Percentiles rank a stretch among this genome's conserved stretches.
phyloP scores from a whole-genome alignment of 148 eudicot genomes.

The Vaccinium vitisidaea region DNA sequence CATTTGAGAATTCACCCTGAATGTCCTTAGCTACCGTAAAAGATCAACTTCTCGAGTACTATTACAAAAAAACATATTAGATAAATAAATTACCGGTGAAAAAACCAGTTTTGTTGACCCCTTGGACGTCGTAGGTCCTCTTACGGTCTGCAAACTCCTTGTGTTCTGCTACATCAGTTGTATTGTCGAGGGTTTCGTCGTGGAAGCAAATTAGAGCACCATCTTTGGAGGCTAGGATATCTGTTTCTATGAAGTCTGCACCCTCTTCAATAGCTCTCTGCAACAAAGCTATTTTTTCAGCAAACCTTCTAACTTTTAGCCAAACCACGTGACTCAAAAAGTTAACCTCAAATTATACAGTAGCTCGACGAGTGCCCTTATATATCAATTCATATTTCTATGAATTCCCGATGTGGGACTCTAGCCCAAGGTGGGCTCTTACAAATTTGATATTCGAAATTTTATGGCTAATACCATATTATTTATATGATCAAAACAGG shows the following conservation, averaged over 20 bases:
- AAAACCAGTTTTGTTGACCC: conserved; percentile 61
- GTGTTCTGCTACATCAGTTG: conserved; percentile 61
- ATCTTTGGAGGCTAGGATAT: conserved; percentile 76
- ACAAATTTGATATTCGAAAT: not conserved
- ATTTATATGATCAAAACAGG: not conserved
- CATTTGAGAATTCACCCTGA: not conserved
- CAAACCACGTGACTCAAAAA: too few relatives aligned
- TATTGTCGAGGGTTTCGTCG: conserved; percentile 61
- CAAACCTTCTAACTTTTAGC: not conserved
- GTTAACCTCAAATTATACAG: too few relatives aligned
- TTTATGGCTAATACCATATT: not conserved
- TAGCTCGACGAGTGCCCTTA: too few relatives aligned
- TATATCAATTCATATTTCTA: too few relatives aligned
- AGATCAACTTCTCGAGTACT: not conserved
- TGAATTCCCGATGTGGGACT: too few relatives aligned
- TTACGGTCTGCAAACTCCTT: conserved; percentile 65
- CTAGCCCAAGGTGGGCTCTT: not conserved
- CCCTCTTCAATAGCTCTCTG: conserved; percentile 95
- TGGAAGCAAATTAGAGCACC: conserved; percentile 80
- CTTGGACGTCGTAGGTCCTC: conserved; percentile 81
- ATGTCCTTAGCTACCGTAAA: not conserved
- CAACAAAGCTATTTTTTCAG: conserved; percentile 10
- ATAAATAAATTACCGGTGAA: conserved; percentile 45
- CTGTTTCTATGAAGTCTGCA: conserved; percentile 86
- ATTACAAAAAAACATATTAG: not conserved